Evolutionary conservation across 176 grass and related monocot genomes (phyloP).

Genomic region (Oryza punctata): DNA sequence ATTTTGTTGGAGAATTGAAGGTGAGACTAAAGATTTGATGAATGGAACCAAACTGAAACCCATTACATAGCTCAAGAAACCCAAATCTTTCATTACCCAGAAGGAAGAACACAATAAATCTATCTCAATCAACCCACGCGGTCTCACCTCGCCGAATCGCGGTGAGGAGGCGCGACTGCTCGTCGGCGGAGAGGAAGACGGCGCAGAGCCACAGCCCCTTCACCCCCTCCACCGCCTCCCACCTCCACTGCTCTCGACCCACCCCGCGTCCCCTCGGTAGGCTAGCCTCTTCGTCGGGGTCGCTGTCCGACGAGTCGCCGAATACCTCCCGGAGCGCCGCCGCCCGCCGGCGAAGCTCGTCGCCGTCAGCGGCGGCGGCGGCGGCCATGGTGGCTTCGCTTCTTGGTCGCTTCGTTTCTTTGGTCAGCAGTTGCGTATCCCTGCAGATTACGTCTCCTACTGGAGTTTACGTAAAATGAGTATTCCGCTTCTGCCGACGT

Average conservation of each 20-base stretch:
- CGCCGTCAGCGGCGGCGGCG: slow-evolving; percentile 2
- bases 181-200: slow-evolving; percentile 43
- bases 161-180: slow-evolving; percentile 51
- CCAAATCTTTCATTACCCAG: not conserved
- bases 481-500: not conserved
- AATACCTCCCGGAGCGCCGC: slow-evolving; percentile 53
- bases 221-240: slow-evolving; percentile 46
- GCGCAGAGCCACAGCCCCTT: slow-evolving; percentile 64
- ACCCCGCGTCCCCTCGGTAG: not conserved
- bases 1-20: too few species aligned
- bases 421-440: too few species aligned
- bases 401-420: not conserved
- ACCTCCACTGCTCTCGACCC: slow-evolving; percentile 18
- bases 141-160: slow-evolving; percentile 50
- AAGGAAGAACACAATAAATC: not conserved
- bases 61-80: not conserved
- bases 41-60: not conserved
- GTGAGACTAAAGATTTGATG: slow-evolving; percentile 13
- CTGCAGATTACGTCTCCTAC: not conserved
- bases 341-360: slow-evolving; percentile 9
- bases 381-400: slow-evolving; percentile 5
- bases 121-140: not conserved
- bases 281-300: not conserved
- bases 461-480: not conserved
- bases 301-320: slow-evolving; percentile 56